Evolutionary conservation across 805 yeast species (phyloP), one percentile per base, ranked within the genome.

Genomic region (Groenewaldozyma salmanticensis): DNA sequence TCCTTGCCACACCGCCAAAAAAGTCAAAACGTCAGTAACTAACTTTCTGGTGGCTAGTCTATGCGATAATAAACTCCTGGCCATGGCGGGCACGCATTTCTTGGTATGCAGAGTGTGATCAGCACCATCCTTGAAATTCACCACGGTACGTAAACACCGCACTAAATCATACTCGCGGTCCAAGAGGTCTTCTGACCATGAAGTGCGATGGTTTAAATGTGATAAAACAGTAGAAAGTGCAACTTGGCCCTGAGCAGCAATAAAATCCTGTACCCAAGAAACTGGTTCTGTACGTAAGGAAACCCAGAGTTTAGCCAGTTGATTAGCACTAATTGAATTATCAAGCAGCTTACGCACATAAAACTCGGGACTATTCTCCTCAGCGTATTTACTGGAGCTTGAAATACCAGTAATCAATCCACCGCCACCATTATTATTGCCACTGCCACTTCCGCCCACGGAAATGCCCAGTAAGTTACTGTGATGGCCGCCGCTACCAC

Each of bases 211-310:
- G 48, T 65, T 67, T 40, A 78, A 66, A 37, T 75, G 78, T 42
- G 72, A 74, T 34, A 92, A 64, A 29, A 75, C 77, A 13, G 77
- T 74, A 5, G 85, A 75, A 39, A 92, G 68, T 0, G 86, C 82
- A 5, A 79, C 71, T 44, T 81, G 86, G 6, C 97, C 97, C 57
- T 85, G 94, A 34, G 75, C 70, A 39, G 70, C 76, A n/a, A 86
- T 68, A 52, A 92, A 92, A 18, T 67, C 70, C 37, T 74, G 69
- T 0, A 85, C 92, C 96, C 97, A 90, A 29, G 67, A 72, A 18
- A 77, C 66, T 19, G 88, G 87, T 57, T 90, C 97, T 0, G 97
- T 86, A 48, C 97, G 75, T 33, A 90, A 67, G 36, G 95, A 85
- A 4, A 92, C 95, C 82, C 92, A 85, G 39, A 92, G 69, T 50